phyloP scores from a whole-genome alignment of 2,329 filamentous ascomycete species.

The Claviceps humidiphila region DNA sequence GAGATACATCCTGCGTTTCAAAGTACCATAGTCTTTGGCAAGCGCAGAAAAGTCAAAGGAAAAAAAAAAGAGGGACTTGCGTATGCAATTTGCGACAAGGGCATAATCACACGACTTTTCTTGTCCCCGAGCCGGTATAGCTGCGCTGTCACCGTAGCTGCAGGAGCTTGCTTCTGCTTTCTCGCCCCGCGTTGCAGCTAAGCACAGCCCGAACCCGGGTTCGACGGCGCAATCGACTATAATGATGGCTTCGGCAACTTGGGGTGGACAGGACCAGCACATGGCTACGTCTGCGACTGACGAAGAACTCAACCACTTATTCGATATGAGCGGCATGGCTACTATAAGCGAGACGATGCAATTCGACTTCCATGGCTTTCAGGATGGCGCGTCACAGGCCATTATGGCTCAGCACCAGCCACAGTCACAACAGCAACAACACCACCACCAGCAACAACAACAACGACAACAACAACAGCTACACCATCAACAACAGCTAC shows the following conservation, averaged over 20 bases:
- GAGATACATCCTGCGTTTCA: background rate
- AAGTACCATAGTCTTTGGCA: background rate
- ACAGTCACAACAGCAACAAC: slow-evolving; percentile 14
- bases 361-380: slow-evolving; percentile 48
- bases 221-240: slow-evolving; percentile 2
- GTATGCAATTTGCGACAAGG: background rate
- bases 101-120: background rate
- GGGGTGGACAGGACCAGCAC: slow-evolving; percentile 44
- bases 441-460: slow-evolving; percentile 11
- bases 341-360: slow-evolving; percentile 39
- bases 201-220: background rate
- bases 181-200: background rate
- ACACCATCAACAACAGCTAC: slow-evolving; percentile 5
- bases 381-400: slow-evolving; percentile 22
- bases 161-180: background rate
- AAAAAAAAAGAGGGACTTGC: background rate
- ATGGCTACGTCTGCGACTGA: slow-evolving; percentile 34
- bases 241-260: slow-evolving; percentile 41
- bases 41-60: background rate
- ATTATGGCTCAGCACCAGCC: slow-evolving; percentile 17
- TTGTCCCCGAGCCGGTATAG: background rate
- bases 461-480: slow-evolving; percentile 1
- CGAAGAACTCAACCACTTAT: slow-evolving; percentile 51
- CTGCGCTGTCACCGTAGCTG: too few species aligned
- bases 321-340: slow-evolving; percentile 45